Evolutionary conservation across 2,329 filamentous ascomycete species (phyloP), one percentile per base, ranked within the genome.

Genomic region (Xylaria polymorpha): DNA sequence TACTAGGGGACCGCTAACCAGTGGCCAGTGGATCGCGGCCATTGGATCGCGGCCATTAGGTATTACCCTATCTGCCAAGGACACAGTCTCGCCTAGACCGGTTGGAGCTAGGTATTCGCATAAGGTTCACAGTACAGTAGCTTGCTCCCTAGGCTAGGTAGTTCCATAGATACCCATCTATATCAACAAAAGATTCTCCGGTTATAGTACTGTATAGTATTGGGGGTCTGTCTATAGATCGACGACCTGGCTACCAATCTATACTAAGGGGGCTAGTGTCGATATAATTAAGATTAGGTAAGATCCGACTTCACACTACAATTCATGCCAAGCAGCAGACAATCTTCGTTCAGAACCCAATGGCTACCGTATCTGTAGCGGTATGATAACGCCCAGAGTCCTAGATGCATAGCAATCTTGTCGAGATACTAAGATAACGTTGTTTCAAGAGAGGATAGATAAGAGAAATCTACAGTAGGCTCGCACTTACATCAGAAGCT

Each of bases 41-140:
- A 65, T 41, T 44, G 32, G 4, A 4, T 35, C 8, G 4, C 8
- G 8, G 35, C 10, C 35, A n/a, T n/a, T 37, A 37, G 10, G 35
- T 37, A 29, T 29, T 29, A 57, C 35, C 44, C 56, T 15, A 18
- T 37, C 55, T 22, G 66, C 66, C 66, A 68, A 64, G 65, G 20
- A 55, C 25, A 58, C 20, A 7, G 58, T 51, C 44, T 41, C 22
- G 46, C 46, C 60, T 55, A 41, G 53, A 50, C 53, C 35, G 32
- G 18, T 32, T 60, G 29, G 41, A 20, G 46, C 60, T 32, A n/a
- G n/a, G n/a, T n/a, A 63, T 60, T 59, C 60, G 15, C 46, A 53
- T 29, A 29, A 29, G 22, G 18, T 56, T 37, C 9, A 37, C 29
- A 50, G 10, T 32, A n/a, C 9, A 25, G 32, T 29, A 39, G 32